A percentile compares a stretch with the other conserved stretches of the same genome.
Conservation (phyloP, 768 basidiomycete species). For the Cubamyces lactineus region DNA sequence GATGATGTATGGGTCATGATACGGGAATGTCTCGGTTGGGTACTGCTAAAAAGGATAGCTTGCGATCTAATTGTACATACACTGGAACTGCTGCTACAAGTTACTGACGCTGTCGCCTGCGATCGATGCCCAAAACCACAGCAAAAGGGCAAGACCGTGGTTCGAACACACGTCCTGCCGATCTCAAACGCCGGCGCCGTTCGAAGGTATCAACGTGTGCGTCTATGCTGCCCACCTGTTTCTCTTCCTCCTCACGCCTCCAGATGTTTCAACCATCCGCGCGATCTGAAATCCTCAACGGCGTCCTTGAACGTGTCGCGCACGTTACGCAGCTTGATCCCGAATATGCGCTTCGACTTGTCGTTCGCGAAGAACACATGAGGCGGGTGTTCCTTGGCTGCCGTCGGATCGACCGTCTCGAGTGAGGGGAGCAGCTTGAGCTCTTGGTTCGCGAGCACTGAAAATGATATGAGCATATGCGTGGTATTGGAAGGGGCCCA, state of each 20-base stretch:
- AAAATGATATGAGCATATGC: background rate
- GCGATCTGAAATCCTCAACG: constrained; percentile 27
- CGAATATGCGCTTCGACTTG: constrained; percentile 36
- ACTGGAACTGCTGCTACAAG: too few species aligned
- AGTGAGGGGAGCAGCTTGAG: background rate
- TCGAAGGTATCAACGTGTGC: too few species aligned
- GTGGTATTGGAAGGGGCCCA: background rate
- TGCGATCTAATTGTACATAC: too few species aligned
- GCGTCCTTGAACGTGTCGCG: constrained; percentile 27
- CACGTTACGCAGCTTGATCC: constrained; percentile 24
- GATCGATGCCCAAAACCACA: too few species aligned
- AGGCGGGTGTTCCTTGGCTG: background rate
- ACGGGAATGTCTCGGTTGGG: too few species aligned
- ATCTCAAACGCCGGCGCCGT: too few species aligned
- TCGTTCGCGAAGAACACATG: constrained; percentile 3
- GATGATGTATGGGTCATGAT: too few species aligned
- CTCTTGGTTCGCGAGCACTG: background rate
- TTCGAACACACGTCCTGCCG: background rate
- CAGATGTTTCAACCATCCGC: constrained; percentile 26
- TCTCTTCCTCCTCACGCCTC: background rate
- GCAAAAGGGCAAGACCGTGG: too few species aligned
- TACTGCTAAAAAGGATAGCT: too few species aligned
- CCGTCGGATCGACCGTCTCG: background rate
- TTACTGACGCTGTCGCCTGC: too few species aligned
- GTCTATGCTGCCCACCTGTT: too few species aligned